A percentile compares a stretch with the other conserved stretches of the same genome.
Evolutionary conservation across 805 yeast genomes (phyloP).

Genomic region (Zygotorulaspora danielsina): DNA sequence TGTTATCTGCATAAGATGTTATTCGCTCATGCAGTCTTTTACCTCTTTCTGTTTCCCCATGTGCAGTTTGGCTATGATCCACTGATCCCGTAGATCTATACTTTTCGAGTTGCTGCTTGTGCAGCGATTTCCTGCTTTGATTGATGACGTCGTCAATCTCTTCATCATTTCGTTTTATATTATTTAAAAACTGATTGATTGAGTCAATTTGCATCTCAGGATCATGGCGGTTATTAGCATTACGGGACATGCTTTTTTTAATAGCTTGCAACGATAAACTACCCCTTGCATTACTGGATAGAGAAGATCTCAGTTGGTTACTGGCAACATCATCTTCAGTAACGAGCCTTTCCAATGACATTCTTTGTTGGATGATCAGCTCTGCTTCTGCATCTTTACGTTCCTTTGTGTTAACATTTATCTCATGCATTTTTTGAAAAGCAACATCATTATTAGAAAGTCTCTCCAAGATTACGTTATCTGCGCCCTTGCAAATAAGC

Average conservation of each 20-base stretch:
- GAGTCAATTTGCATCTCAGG: slow-evolving; percentile 37
- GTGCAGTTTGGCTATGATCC: slow-evolving; percentile 2
- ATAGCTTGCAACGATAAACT: slow-evolving; percentile 33
- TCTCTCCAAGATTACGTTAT: slow-evolving; percentile 77
- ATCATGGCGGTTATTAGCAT: slow-evolving; percentile 18
- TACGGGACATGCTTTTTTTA: slow-evolving; percentile 30
- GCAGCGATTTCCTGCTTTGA: slow-evolving; percentile 54
- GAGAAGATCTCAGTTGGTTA: slow-evolving; percentile 33
- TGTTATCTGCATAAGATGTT: slow-evolving; percentile 9
- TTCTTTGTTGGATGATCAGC: slow-evolving; percentile 54
- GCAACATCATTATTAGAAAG: slow-evolving; percentile 59
- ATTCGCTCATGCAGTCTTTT: background rate
- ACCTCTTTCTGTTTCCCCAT: slow-evolving; percentile 12
- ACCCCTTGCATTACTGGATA: slow-evolving; percentile 25
- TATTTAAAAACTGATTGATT: slow-evolving; percentile 47
- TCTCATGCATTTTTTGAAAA: slow-evolving; percentile 56
- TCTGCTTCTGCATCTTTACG: slow-evolving; percentile 80
- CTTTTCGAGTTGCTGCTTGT: slow-evolving; percentile 52
- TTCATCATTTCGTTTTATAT: slow-evolving; percentile 42
- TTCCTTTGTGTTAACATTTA: slow-evolving; percentile 50
- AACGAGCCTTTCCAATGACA: slow-evolving; percentile 40
- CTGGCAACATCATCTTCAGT: slow-evolving; percentile 27
- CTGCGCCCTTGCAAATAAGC: slow-evolving; percentile 92
- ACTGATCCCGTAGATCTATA: slow-evolving; percentile 37
- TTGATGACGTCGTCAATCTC: slow-evolving; percentile 52